These are phyloP conservation scores for Leccinellum luteum DNA, from an alignment of 768 basidiomycete genomes.

Conservation along the genomic window DNA sequence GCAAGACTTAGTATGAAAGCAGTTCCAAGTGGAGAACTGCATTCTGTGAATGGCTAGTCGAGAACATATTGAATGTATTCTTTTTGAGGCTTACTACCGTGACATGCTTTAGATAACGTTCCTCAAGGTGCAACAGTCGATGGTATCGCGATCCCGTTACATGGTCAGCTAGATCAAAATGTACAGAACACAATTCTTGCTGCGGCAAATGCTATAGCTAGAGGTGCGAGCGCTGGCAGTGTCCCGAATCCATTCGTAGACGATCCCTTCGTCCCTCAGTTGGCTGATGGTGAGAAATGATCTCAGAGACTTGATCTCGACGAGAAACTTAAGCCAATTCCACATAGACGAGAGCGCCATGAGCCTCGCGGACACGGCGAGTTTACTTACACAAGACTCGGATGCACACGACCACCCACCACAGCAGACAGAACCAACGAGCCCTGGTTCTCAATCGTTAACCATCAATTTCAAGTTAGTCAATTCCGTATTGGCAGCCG, in stretches of 20 bases:
- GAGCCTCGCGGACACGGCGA: background rate
- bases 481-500: slow-evolving; percentile 1
- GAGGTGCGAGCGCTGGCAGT: background rate
- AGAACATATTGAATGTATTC: background rate
- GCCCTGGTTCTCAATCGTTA: background rate
- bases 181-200: background rate
- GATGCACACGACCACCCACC: background rate
- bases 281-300: background rate
- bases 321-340: background rate
- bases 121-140: background rate
- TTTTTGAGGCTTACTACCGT: background rate
- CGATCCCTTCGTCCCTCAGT: background rate
- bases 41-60: background rate
- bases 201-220: background rate
- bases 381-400: background rate
- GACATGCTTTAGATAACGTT: background rate
- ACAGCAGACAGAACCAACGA: background rate
- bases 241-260: background rate
- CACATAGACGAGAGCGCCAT: background rate
- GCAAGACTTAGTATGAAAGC: too few relatives aligned
- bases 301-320: background rate
- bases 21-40: slow-evolving; percentile 2
- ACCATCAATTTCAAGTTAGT: background rate
- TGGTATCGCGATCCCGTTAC: slow-evolving; percentile 3
- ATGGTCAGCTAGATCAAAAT: background rate